Evolutionary conservation across 805 yeast genomes (phyloP), one percentile per base, ranked within the genome.

Genomic region (Cyberlindnera samutprakarnensis): DNA sequence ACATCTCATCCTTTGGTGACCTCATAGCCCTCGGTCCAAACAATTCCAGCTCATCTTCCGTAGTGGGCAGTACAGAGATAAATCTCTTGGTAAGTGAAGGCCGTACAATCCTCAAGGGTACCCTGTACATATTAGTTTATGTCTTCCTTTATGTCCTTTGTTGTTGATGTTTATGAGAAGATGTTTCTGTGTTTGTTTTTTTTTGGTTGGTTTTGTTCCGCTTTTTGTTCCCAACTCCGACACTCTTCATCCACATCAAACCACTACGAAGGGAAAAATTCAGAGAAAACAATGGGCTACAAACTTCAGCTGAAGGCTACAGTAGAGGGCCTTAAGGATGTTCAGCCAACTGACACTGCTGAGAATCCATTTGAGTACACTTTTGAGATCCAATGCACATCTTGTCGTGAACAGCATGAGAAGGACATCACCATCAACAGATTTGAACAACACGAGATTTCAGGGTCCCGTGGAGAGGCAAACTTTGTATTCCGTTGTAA

Each of bases 391-490:
- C 70, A 70, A 45, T 90, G 98, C 54, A 77, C 80, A 2, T 67
- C 70, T 24, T 90, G 98, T 58, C 72, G 88, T 40, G 94, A 84
- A 39, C 57, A 54, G 7, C 94, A 90, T 54, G 72, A 70, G 14
- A 83, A 86, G 44, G 72, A 74, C 12, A 70, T 86, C 18, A 64
- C 71, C 16, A 75, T 88, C 49, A 81, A 82, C 54, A 59, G 74
- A 35, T 72, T 68, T 42, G 95, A 80, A 42, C 56, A 62, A 31
- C 75, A 75, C 53, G 83, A 76, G 26, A 51, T 85, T 17, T 54
- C 70, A 2, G 86, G 84, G 0, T 72, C 88, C 26, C 69, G 77
- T 39, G 96, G 96, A 11, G 84, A 77, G 38, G 94, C 95, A 7
- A 83, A 78, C 41, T 84, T 87, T 49, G 78, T 80, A 4, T 77